Conservation (phyloP, 164 flowering plant genomes). For the Berberis thunbergii region DNA sequence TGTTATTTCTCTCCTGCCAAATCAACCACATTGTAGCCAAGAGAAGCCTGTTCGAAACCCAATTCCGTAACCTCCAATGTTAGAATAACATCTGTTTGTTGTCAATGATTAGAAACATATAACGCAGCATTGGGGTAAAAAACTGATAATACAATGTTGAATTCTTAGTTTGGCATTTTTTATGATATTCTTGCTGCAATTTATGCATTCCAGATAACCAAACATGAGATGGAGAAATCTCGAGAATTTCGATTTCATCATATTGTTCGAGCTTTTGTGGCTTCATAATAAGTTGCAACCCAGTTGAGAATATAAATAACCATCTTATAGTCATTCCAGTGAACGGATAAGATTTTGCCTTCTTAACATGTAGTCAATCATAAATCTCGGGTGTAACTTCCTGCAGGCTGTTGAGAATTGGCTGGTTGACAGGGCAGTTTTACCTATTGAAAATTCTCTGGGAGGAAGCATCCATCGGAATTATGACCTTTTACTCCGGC, state of each 20-base stretch:
- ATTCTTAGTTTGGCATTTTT: too few relatives aligned
- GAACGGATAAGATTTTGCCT: not conserved
- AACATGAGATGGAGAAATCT: too few relatives aligned
- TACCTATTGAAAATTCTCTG: conserved; percentile 91
- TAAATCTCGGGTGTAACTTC: not conserved
- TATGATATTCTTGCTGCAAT: too few relatives aligned
- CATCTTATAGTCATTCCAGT: not conserved
- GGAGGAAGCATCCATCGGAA: conserved; percentile 98
- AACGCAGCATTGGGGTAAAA: too few relatives aligned
- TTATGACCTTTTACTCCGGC: conserved; percentile 84
- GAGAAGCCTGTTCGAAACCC: too few relatives aligned
- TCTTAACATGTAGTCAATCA: not conserved
- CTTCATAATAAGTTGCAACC: not conserved
- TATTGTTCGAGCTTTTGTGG: not conserved
- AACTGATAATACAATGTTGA: too few relatives aligned
- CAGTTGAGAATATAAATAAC: not conserved
- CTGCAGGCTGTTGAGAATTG: conserved; percentile 79
- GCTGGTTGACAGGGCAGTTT: conserved; percentile 93
- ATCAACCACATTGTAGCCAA: too few relatives aligned
- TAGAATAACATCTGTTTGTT: too few relatives aligned
- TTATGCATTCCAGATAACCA: too few relatives aligned
- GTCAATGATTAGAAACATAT: too few relatives aligned
- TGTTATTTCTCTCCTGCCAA: too few relatives aligned
- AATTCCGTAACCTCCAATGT: too few relatives aligned
- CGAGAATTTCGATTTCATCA: not conserved